phyloP scores from a whole-genome alignment of 805 yeast species.

The Myxozyma mucilagina region DNA sequence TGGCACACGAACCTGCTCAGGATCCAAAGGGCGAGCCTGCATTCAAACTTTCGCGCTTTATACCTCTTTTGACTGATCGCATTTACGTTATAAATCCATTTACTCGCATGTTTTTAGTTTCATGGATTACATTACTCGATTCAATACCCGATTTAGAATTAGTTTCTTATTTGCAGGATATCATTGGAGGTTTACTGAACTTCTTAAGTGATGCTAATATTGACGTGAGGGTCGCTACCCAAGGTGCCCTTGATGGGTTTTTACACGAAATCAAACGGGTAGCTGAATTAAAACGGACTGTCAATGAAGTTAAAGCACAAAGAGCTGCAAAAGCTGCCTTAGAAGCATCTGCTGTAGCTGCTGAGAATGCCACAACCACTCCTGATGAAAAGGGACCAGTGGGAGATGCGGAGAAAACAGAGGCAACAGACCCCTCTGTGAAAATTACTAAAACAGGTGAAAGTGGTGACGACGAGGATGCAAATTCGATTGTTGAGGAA shows the following conservation, averaged over 20 bases:
- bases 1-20: constrained; percentile 39
- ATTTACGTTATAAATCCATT: constrained; percentile 91
- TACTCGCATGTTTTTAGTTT: constrained; percentile 85
- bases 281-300: constrained; percentile 58
- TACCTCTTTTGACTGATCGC: constrained; percentile 87
- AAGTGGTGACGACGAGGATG: constrained; percentile 39
- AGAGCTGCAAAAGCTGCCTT: neutral
- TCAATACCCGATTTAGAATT: constrained; percentile 90
- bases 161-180: constrained; percentile 83
- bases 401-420: constrained; percentile 27
- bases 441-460: neutral
- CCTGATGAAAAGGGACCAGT: neutral
- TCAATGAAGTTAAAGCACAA: constrained; percentile 9
- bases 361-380: constrained; percentile 34
- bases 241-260: constrained; percentile 69
- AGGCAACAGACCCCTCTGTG: constrained; percentile 26
- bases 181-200: constrained; percentile 77
- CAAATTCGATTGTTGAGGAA: constrained; percentile 24
- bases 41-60: constrained; percentile 80
- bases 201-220: constrained; percentile 80
- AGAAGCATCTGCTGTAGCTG: constrained; percentile 23
- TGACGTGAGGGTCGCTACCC: constrained; percentile 85
- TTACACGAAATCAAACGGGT: constrained; percentile 78
- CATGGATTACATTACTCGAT: constrained; percentile 91
- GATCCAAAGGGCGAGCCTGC: constrained; percentile 56